Evolutionary conservation across 2,329 filamentous ascomycete genomes (phyloP).

Genomic region (Aspergillus sp.): DNA sequence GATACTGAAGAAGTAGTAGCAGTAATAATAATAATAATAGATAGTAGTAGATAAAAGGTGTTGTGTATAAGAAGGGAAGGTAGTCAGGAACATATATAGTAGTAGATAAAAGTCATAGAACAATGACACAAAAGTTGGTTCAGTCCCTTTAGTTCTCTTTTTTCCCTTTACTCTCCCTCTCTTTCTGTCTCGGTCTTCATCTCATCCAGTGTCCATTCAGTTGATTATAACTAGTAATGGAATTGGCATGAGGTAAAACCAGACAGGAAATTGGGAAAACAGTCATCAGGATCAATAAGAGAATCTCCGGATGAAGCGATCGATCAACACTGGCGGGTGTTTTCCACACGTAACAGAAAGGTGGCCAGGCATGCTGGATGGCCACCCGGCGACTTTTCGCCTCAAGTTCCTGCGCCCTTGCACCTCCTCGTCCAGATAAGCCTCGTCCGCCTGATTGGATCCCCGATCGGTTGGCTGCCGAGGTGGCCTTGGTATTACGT

Average conservation of each 20-base stretch:
- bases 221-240: not conserved
- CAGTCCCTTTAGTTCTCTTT: too few relatives aligned
- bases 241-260: not conserved
- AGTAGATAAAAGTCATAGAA: too few relatives aligned
- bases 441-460: conserved; percentile 31
- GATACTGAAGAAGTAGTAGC: too few relatives aligned
- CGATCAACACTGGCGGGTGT: conserved; percentile 20
- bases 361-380: conserved; percentile 7
- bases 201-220: too few relatives aligned
- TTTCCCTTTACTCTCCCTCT: too few relatives aligned
- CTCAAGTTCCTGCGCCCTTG: conserved; percentile 9
- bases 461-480: conserved; percentile 17
- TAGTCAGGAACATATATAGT: too few relatives aligned
- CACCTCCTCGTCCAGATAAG: conserved; percentile 30
- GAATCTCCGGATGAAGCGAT: conserved; percentile 15
- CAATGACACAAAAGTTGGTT: not conserved
- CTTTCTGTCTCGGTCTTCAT: too few relatives aligned
- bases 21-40: too few relatives aligned
- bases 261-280: not conserved
- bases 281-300: conserved; percentile 25
- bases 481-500: conserved; percentile 35
- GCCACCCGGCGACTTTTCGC: conserved; percentile 4
- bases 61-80: too few relatives aligned
- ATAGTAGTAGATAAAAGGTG: too few relatives aligned
- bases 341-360: conserved; percentile 36